Percentiles rank a stretch among this genome's conserved stretches.
Conservation (phyloP, 352 stramenopile genomes). For the Globisporangium splendens region DNA sequence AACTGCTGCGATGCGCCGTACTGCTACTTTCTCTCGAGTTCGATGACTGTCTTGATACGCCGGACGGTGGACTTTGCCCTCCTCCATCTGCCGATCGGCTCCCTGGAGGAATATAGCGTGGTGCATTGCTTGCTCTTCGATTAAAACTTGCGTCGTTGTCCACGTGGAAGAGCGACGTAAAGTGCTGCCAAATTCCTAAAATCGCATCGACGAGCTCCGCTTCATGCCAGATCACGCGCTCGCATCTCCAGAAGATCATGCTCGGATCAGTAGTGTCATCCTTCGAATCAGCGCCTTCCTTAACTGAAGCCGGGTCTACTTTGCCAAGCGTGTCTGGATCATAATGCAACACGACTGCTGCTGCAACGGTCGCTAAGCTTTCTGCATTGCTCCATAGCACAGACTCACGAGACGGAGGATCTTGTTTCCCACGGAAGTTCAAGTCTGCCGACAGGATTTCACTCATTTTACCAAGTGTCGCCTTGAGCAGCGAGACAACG, state of each 20-base stretch:
- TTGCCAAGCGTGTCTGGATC: slow-evolving; percentile 65
- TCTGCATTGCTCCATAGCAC: slow-evolving; percentile 80
- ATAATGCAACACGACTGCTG: slow-evolving; percentile 80
- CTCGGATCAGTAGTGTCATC: slow-evolving; percentile 12
- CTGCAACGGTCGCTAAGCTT: slow-evolving; percentile 63
- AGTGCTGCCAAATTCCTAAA: slow-evolving; percentile 78
- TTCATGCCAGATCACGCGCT: slow-evolving; percentile 71
- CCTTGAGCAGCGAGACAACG: slow-evolving; percentile 70
- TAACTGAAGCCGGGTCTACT: slow-evolving; percentile 39
- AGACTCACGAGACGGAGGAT: slow-evolving; percentile 62
- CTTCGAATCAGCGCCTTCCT: slow-evolving; percentile 4
- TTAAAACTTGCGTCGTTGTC: slow-evolving; percentile 77
- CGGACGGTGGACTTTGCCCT: slow-evolving; percentile 45
- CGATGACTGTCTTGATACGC: slow-evolving; percentile 12
- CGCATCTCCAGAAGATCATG: slow-evolving; percentile 75
- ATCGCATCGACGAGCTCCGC: slow-evolving; percentile 73
- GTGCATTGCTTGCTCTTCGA: slow-evolving; percentile 47
- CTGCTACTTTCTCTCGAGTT: slow-evolving; percentile 8
- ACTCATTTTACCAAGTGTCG: slow-evolving; percentile 75
- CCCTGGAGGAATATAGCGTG: slow-evolving; percentile 17
- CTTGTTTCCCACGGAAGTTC: slow-evolving; percentile 58
- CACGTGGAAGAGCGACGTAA: slow-evolving; percentile 66
- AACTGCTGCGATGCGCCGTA: slow-evolving; percentile 6
- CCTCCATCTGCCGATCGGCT: slow-evolving; percentile 22
- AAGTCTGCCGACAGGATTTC: slow-evolving; percentile 69